Percentiles rank a stretch among this genome's conserved stretches.
These are phyloP conservation scores for Globisporangium parvum DNA, from an alignment of 352 stramenopile genomes.

Conservation along the genomic window DNA sequence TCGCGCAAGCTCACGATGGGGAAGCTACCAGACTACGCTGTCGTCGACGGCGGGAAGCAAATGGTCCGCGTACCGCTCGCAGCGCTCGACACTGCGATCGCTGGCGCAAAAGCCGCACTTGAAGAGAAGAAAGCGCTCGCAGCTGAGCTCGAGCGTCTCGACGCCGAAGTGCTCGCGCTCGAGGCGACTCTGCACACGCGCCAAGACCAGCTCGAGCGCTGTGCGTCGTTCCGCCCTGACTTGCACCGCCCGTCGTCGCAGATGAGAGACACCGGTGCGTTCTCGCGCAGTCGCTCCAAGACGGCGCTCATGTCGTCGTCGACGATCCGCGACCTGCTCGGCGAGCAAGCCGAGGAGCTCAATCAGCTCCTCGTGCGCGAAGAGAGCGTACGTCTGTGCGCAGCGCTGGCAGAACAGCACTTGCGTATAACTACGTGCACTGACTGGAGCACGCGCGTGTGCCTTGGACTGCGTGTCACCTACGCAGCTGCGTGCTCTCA, in stretches of 20 bases:
- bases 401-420: too few species aligned
- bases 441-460: neutral
- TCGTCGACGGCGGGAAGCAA: slow-evolving; percentile 7
- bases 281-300: slow-evolving; percentile 36
- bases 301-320: slow-evolving; percentile 30
- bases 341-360: slow-evolving; percentile 41
- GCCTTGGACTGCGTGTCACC: too few species aligned
- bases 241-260: slow-evolving; percentile 8
- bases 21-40: slow-evolving; percentile 3
- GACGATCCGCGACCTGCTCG: slow-evolving; percentile 50
- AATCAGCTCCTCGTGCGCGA: slow-evolving; percentile 41
- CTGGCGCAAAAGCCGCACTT: slow-evolving; percentile 21
- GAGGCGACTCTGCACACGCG: slow-evolving; percentile 39
- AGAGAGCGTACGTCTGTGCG: slow-evolving; percentile 41
- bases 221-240: slow-evolving; percentile 24
- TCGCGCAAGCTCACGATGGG: neutral
- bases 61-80: slow-evolving; percentile 39
- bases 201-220: slow-evolving; percentile 51
- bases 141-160: slow-evolving; percentile 24
- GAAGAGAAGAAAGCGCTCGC: slow-evolving; percentile 28
- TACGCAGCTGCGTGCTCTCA: slow-evolving; percentile 45
- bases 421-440: too few species aligned
- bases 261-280: neutral
- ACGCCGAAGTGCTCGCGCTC: slow-evolving; percentile 33
- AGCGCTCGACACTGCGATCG: slow-evolving; percentile 30